A percentile compares a stretch with the other conserved stretches of the same genome.
phyloP scores from a whole-genome alignment of 768 basidiomycete species.

The Pisolithus sp. region DNA sequence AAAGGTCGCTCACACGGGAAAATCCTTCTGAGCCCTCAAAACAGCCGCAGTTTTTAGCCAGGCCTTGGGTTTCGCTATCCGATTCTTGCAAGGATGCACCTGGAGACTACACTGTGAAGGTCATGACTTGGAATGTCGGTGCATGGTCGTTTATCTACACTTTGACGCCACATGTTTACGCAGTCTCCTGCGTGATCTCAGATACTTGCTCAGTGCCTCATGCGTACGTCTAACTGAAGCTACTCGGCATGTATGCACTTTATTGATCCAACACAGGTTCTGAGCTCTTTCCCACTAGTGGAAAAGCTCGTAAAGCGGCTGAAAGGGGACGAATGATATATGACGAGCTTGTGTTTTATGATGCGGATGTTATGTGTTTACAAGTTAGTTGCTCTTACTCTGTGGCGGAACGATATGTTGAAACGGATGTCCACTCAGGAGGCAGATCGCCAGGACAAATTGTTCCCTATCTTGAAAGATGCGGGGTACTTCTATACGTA shows the following conservation, averaged over 20 bases:
- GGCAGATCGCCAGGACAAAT: slow-evolving; percentile 73
- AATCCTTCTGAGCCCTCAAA: slow-evolving; percentile 2
- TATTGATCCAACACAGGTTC: slow-evolving; percentile 43
- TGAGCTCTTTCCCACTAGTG: slow-evolving; percentile 77
- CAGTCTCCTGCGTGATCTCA: slow-evolving; percentile 22
- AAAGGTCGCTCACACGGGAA: slow-evolving; percentile 27
- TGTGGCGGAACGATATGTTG: not conserved
- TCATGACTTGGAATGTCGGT: slow-evolving; percentile 85
- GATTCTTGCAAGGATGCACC: not conserved
- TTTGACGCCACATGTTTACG: not conserved
- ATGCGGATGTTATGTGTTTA: slow-evolving; percentile 80
- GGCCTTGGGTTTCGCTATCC: slow-evolving; percentile 32
- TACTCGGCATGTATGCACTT: not conserved
- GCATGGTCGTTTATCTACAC: not conserved
- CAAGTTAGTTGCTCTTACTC: slow-evolving; percentile 46
- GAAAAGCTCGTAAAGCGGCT: slow-evolving; percentile 65
- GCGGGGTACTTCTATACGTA: slow-evolving; percentile 62
- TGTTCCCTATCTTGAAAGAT: slow-evolving; percentile 58
- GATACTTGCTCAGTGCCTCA: slow-evolving; percentile 73
- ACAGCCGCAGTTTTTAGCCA: slow-evolving; percentile 13
- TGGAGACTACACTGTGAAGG: slow-evolving; percentile 31
- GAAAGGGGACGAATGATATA: slow-evolving; percentile 74
- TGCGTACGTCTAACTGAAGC: slow-evolving; percentile 49
- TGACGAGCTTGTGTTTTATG: slow-evolving; percentile 62
- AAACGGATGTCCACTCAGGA: slow-evolving; percentile 45